Conservation (phyloP, 2,329 filamentous ascomycete species). For the Colletotrichum euphorbiae region DNA sequence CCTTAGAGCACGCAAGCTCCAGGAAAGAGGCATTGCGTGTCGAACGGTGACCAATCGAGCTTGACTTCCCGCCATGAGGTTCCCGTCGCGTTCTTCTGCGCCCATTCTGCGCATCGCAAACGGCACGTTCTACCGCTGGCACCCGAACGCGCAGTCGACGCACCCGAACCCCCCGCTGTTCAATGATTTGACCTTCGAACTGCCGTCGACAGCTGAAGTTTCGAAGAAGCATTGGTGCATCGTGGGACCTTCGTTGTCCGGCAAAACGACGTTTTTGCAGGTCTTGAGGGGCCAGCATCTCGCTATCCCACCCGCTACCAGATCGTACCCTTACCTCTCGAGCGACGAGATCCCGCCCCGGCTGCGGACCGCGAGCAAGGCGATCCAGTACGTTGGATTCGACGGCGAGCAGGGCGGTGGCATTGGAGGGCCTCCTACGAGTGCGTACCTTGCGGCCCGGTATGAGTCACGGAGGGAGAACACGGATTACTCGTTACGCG, state of each 20-base stretch:
- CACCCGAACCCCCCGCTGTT: conserved; percentile 80
- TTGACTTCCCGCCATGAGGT: conserved; percentile 14
- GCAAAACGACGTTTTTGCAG: conserved; percentile 86
- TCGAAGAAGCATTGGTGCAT: conserved; percentile 81
- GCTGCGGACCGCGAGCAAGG: conserved; percentile 70
- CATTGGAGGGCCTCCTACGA: conserved; percentile 68
- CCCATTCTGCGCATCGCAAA: conserved; percentile 79
- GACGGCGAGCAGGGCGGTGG: conserved; percentile 74
- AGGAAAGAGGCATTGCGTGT: not conserved
- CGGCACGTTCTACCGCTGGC: conserved; percentile 85
- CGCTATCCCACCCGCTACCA: conserved; percentile 78
- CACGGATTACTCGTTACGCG: conserved; percentile 85
- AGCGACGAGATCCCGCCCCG: conserved; percentile 67
- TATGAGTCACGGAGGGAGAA: conserved; percentile 91
- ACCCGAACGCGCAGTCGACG: conserved; percentile 65
- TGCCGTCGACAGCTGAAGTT: conserved; percentile 66
- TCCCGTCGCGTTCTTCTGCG: conserved; percentile 43
- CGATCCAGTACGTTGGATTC: conserved; percentile 92
- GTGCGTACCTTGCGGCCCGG: conserved; percentile 86
- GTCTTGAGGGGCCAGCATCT: conserved; percentile 81
- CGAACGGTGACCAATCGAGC: not conserved
- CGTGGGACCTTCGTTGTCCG: conserved; percentile 80
- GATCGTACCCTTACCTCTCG: conserved; percentile 83
- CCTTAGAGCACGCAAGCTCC: not conserved
- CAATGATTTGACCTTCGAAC: conserved; percentile 73